These are phyloP conservation scores for Pseudocercospora eumusae DNA, from an alignment of 2,329 filamentous ascomycete genomes.

Conservation along the genomic window DNA sequence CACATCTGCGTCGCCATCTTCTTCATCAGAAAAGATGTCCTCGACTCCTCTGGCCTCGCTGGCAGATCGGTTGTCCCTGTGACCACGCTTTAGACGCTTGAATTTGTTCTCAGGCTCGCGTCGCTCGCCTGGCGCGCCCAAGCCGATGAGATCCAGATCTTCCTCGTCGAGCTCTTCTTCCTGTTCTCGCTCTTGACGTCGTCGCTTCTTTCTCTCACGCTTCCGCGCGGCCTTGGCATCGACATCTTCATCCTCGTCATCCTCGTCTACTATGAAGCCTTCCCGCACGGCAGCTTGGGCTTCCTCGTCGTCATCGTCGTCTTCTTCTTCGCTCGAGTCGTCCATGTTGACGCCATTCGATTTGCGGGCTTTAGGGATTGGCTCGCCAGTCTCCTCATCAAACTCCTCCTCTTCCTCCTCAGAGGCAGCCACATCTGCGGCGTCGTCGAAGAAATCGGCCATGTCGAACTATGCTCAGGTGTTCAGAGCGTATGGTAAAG, in stretches of 20 bases:
- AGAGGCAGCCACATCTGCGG: constrained; percentile 83
- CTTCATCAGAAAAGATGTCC: constrained; percentile 94
- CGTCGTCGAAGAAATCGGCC: constrained; percentile 68
- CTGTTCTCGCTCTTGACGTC: constrained; percentile 76
- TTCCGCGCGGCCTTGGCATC: constrained; percentile 60
- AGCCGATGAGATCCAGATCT: constrained; percentile 91
- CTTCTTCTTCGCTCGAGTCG: constrained; percentile 89
- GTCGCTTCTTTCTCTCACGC: constrained; percentile 74
- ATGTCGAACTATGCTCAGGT: constrained; percentile 17
- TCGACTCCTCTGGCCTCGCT: constrained; percentile 72
- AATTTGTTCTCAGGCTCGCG: constrained; percentile 76
- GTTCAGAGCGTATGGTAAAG: constrained; percentile 9
- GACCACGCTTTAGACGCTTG: constrained; percentile 93
- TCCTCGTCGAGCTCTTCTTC: constrained; percentile 88
- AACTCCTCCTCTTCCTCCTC: constrained; percentile 83
- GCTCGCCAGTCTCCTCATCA: constrained; percentile 71
- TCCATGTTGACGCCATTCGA: constrained; percentile 55
- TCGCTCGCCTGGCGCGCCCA: constrained; percentile 70
- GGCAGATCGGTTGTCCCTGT: constrained; percentile 67
- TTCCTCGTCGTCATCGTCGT: constrained; percentile 83
- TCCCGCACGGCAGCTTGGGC: constrained; percentile 76
- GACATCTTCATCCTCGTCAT: constrained; percentile 75
- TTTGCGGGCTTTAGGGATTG: constrained; percentile 43
- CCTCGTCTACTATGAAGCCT: constrained; percentile 94
- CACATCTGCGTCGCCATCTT: constrained; percentile 63